Base-by-base conservation (phyloP, 129 eudicot species). In the Daucus carota region DNA sequence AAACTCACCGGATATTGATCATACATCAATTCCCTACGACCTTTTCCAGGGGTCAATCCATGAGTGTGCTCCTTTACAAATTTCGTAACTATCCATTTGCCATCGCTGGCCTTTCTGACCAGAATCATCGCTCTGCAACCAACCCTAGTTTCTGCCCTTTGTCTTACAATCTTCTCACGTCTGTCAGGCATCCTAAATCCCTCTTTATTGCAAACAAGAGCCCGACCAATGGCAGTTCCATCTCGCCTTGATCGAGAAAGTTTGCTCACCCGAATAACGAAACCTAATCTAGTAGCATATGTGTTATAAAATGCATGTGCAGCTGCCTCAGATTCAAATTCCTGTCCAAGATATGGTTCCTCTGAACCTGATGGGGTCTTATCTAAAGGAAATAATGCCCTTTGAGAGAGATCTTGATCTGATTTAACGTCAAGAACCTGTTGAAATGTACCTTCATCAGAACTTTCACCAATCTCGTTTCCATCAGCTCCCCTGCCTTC, bases 91-190 rank as follows among this genome's bases (percentile, higher is more conserved):
- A 78, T 81, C 97, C 97, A 92, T 84, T 85, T 92, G 22, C 97
- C 97, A 0, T 89, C 89, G 45, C 84, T 86, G 54, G 86, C 83
- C 84, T 92, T 92, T 77, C 97, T 89, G 70, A 92, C 92, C 72
- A 92, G 87, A 76, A 92, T 81, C 97, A 92, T 92, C 11, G 97
- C 97, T 81, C 92, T 87, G 80, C 97, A 92, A 41, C 97, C 97
- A 73, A 92, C 97, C 83, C 97, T 79, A 18, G 97, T 92, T 80
- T 92, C 97, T 2, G 88, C 92, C 84, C 97, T 89, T 80, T 89
- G 97, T 80, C 97, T 36, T 34, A 92, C 90, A 67, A 92, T 81
- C 60, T 92, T 92, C 68, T 92, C 97, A 36, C 96, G 92, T 78
- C 87, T 92, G 83, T 89, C 97, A 9, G 96, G 89, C 90, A 87